These are phyloP conservation scores for Calcarisporium arbuscula DNA, from an alignment of 2,329 filamentous ascomycete species.

Conservation along the genomic window DNA sequence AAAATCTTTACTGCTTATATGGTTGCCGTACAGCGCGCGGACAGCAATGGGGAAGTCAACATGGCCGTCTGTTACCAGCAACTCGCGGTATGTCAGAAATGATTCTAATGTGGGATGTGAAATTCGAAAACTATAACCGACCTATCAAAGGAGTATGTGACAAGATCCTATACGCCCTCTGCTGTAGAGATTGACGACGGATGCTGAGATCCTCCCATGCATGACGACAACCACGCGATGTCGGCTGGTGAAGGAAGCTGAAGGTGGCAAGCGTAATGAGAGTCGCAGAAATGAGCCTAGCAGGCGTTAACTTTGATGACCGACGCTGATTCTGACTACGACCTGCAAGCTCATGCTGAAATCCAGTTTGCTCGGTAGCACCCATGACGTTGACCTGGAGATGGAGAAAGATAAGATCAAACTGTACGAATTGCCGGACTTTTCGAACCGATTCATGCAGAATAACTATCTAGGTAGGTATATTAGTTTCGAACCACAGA, in stretches of 20 bases:
- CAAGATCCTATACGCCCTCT: constrained; percentile 40
- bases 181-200: constrained; percentile 30
- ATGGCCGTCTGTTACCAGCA: constrained; percentile 63
- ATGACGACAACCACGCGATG: constrained; percentile 16
- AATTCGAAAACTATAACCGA: constrained; percentile 17
- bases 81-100: background rate
- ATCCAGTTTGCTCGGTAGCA: no score
- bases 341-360: no score
- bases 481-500: no score
- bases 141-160: constrained; percentile 43
- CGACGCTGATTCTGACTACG: no score
- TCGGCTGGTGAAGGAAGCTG: constrained; percentile 19
- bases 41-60: constrained; percentile 79
- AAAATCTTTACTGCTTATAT: constrained; percentile 71
- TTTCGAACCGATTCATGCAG: no score
- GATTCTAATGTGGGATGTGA: no score
- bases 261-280: constrained; percentile 20
- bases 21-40: constrained; percentile 61
- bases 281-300: constrained; percentile 15
- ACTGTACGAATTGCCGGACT: no score
- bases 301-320: constrained; percentile 16
- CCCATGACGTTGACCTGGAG: no score
- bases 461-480: no score
- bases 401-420: no score
- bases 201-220: constrained; percentile 18